Conservation (phyloP, 352 stramenopile genomes). For the Globisporangium middletonii region DNA sequence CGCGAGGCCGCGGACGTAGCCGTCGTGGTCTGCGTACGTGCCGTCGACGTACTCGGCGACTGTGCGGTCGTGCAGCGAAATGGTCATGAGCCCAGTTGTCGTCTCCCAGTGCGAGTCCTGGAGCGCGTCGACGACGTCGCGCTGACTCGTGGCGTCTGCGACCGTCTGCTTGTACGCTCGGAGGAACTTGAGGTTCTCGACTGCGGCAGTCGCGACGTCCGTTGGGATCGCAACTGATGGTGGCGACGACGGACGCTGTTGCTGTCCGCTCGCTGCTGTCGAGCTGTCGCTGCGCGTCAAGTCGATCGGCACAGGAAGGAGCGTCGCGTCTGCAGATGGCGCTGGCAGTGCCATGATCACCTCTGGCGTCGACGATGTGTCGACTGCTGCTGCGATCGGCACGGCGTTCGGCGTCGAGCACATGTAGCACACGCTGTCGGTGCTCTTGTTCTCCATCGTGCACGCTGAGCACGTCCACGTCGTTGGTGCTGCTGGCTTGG, state of each 20-base stretch:
- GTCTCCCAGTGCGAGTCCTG: slow-evolving; percentile 59
- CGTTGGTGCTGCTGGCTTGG: neutral
- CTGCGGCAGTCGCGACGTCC: slow-evolving; percentile 15
- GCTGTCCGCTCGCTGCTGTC: neutral
- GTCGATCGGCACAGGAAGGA: slow-evolving; percentile 25
- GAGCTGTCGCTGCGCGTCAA: slow-evolving; percentile 23
- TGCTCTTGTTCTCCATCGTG: slow-evolving; percentile 73
- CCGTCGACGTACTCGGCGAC: slow-evolving; percentile 68
- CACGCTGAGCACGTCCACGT: slow-evolving; percentile 61
- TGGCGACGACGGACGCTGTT: too few species aligned
- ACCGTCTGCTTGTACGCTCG: slow-evolving; percentile 45
- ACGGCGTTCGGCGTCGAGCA: slow-evolving; percentile 46
- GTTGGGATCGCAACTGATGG: neutral
- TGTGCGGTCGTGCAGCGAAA: slow-evolving; percentile 36
- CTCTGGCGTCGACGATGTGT: slow-evolving; percentile 12
- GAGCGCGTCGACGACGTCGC: slow-evolving; percentile 22
- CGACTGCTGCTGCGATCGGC: slow-evolving; percentile 33
- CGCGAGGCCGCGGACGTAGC: slow-evolving; percentile 52
- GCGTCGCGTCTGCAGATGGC: slow-evolving; percentile 16
- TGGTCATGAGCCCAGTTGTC: slow-evolving; percentile 48
- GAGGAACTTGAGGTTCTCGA: slow-evolving; percentile 41
- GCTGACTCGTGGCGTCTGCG: slow-evolving; percentile 26
- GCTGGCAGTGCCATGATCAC: slow-evolving; percentile 27
- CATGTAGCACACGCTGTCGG: slow-evolving; percentile 59
- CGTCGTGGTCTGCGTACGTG: slow-evolving; percentile 66